Conservation (phyloP, 2,329 filamentous ascomycete species). For the Trichoderma cornu-damae region DNA sequence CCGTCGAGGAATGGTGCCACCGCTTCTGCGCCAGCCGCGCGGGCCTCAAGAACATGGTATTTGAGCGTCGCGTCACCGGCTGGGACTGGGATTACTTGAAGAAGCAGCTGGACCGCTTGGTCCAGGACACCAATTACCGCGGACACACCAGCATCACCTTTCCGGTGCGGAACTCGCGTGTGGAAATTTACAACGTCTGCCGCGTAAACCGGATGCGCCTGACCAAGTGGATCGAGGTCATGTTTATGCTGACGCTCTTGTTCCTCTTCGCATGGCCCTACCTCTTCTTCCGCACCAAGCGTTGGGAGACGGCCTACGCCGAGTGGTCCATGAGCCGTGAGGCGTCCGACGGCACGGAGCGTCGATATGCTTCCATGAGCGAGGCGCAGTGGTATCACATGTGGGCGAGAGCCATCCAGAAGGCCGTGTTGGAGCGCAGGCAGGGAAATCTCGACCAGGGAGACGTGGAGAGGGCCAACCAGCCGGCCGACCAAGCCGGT, state of each 20-base stretch:
- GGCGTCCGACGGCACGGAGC: constrained; percentile 33
- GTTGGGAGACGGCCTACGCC: constrained; percentile 58
- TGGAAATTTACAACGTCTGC: constrained; percentile 61
- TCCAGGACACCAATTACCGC: constrained; percentile 62
- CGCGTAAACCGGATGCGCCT: constrained; percentile 61
- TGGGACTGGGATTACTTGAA: constrained; percentile 54
- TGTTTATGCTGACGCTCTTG: constrained; percentile 62
- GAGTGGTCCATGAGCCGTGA: constrained; percentile 47
- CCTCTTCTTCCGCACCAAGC: constrained; percentile 61
- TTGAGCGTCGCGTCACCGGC: constrained; percentile 51
- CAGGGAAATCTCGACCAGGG: constrained; percentile 52
- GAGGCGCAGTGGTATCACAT: constrained; percentile 58
- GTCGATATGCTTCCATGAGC: constrained; percentile 48
- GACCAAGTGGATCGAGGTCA: constrained; percentile 56
- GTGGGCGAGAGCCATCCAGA: constrained; percentile 57
- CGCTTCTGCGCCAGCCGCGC: constrained; percentile 57
- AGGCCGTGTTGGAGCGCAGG: constrained; percentile 53
- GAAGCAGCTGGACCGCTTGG: constrained; percentile 48
- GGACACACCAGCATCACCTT: constrained; percentile 57
- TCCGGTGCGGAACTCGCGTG: constrained; percentile 49
- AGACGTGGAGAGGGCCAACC: constrained; percentile 45
- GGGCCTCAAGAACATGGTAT: constrained; percentile 51
- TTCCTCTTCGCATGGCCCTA: constrained; percentile 68
- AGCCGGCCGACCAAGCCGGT: constrained; percentile 33
- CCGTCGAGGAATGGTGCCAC: constrained; percentile 59